A percentile compares a stretch with the other conserved stretches of the same genome.
These are phyloP conservation scores for Ensete glaucum DNA, from an alignment of 176 grass and related monocot genomes.

Conservation along the genomic window DNA sequence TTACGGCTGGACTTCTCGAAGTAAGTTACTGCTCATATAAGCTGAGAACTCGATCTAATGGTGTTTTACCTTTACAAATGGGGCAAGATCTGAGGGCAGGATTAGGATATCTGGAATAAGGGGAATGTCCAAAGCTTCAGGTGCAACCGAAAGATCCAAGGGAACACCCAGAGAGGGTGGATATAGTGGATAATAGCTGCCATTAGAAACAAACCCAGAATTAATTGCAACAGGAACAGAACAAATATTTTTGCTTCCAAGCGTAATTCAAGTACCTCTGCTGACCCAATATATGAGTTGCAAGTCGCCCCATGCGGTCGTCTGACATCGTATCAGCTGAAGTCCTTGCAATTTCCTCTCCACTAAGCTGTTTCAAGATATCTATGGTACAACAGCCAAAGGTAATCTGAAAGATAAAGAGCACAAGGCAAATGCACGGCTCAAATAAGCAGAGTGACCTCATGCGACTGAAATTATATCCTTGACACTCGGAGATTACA, in stretches of 20 bases:
- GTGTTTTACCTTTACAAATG: constrained; percentile 79
- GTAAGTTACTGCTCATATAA: not conserved
- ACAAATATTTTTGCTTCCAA: not conserved
- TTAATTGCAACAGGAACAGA: not conserved
- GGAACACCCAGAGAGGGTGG: constrained; percentile 67
- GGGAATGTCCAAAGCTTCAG: constrained; percentile 56
- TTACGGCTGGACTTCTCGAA: not conserved
- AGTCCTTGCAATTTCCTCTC: constrained; percentile 79
- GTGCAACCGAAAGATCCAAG: constrained; percentile 71
- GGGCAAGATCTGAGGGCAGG: constrained; percentile 84
- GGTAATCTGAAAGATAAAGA: constrained; percentile 37
- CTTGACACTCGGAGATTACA: too few species aligned
- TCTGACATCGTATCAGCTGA: constrained; percentile 31
- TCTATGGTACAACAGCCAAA: constrained; percentile 88
- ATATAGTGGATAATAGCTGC: constrained; percentile 83
- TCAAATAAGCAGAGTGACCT: too few species aligned
- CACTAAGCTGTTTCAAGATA: constrained; percentile 82
- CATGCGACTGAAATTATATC: too few species aligned
- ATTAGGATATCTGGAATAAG: constrained; percentile 67
- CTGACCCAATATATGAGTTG: constrained; percentile 74
- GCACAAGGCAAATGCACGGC: too few species aligned
- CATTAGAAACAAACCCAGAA: constrained; percentile 14
- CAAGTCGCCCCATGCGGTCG: constrained; percentile 66
- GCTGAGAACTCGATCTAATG: not conserved
- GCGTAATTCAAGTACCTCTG: constrained; percentile 40